Conservation (phyloP, 345 rosid genomes). For the Aquilaria malaccensis region DNA sequence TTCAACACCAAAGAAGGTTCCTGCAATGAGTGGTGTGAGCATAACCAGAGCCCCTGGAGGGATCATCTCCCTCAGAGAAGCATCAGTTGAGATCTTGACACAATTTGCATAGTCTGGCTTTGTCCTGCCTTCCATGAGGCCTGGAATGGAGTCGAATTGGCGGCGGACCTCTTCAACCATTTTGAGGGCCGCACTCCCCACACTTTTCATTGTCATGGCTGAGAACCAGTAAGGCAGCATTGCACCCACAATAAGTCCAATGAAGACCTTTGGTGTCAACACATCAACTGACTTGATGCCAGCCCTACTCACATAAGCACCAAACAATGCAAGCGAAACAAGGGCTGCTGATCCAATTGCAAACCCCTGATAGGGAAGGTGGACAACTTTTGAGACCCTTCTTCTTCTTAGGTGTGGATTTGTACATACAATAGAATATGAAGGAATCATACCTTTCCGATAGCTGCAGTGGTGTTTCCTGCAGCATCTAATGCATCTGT, state of each 20-base stretch:
- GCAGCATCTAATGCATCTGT: conserved; percentile 69
- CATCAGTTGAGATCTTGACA: conserved; percentile 71
- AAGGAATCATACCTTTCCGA: conserved; percentile 45
- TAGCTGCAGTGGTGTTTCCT: conserved; percentile 72
- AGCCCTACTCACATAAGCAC: conserved; percentile 67
- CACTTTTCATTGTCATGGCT: conserved; percentile 76
- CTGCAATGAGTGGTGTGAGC: conserved; percentile 54
- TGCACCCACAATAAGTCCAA: conserved; percentile 58
- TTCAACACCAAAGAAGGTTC: conserved; percentile 60
- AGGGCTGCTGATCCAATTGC: conserved; percentile 77
- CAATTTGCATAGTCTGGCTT: conserved; percentile 67
- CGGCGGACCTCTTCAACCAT: conserved; percentile 77
- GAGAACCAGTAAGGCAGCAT: conserved; percentile 83
- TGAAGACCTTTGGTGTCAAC: conserved; percentile 62
- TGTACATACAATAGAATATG: not conserved
- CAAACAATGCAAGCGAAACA: conserved; percentile 61
- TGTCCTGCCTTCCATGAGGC: conserved; percentile 54
- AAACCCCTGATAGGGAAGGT: conserved; percentile 36
- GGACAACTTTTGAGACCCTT: not conserved
- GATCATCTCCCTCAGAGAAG: conserved; percentile 59
- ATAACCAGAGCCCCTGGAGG: conserved; percentile 69
- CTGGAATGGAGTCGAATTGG: conserved; percentile 68
- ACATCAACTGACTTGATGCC: conserved; percentile 52
- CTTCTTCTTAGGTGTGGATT: no score
- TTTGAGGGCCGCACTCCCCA: conserved; percentile 63